phyloP scores from a whole-genome alignment of 495 filamentous ascomycete species.

The Rhypophila decipiens region DNA sequence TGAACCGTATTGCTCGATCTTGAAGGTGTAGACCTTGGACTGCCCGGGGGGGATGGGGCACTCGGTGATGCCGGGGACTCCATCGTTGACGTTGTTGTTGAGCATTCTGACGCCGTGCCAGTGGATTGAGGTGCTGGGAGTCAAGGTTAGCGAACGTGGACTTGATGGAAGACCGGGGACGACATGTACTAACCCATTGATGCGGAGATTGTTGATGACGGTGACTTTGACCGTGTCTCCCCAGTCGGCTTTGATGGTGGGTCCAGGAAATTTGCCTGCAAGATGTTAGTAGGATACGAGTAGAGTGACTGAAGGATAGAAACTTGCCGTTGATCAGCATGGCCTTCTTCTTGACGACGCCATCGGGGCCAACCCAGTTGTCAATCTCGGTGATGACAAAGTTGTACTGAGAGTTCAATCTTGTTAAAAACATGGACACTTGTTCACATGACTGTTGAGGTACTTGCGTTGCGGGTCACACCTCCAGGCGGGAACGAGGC shows the following conservation, averaged over 20 bases:
- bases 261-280: slow-evolving; percentile 20
- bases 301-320: not conserved
- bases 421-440: too few species aligned
- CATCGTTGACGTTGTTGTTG: slow-evolving; percentile 29
- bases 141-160: not conserved
- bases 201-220: slow-evolving; percentile 45
- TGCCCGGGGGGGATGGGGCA: slow-evolving; percentile 42
- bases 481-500: slow-evolving; percentile 22
- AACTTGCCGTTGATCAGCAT: slow-evolving; percentile 37
- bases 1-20: slow-evolving; percentile 43
- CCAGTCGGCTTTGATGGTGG: slow-evolving; percentile 33
- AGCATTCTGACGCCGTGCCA: slow-evolving; percentile 47
- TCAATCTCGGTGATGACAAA: slow-evolving; percentile 28
- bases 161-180: not conserved
- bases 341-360: slow-evolving; percentile 27
- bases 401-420: slow-evolving; percentile 23
- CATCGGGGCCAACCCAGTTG: slow-evolving; percentile 37
- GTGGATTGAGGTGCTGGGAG: slow-evolving; percentile 38
- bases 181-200: slow-evolving; percentile 25
- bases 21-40: slow-evolving; percentile 40
- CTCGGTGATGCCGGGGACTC: slow-evolving; percentile 42
- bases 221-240: slow-evolving; percentile 52
- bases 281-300: not conserved
- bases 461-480: slow-evolving; percentile 15
- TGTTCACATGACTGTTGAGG: not conserved